phyloP scores from a whole-genome alignment of 106 monocot genomes.

The Amphibolis antarctica region DNA sequence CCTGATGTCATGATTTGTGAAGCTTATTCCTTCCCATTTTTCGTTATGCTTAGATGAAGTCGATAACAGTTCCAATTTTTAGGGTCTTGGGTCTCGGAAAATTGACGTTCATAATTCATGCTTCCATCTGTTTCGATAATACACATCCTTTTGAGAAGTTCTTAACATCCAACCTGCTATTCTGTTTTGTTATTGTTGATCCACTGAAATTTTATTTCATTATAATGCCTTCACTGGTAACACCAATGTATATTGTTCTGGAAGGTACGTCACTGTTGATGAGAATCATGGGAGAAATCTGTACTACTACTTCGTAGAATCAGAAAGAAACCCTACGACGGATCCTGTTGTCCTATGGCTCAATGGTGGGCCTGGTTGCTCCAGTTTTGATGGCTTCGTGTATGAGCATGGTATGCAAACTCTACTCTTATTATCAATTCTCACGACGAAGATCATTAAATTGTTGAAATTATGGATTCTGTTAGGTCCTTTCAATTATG shows the following conservation, averaged over 20 bases:
- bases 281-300: slow-evolving; percentile 53
- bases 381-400: slow-evolving; percentile 78
- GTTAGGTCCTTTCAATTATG: slow-evolving; percentile 81
- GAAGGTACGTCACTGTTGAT: slow-evolving; percentile 67
- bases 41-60: too few species aligned
- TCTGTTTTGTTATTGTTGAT: neutral
- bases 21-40: too few species aligned
- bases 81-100: too few species aligned
- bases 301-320: slow-evolving; percentile 82
- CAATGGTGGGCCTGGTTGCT: slow-evolving; percentile 87
- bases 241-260: neutral
- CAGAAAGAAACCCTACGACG: slow-evolving; percentile 55
- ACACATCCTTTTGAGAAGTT: neutral
- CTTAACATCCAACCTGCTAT: neutral
- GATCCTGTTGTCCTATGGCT: slow-evolving; percentile 87
- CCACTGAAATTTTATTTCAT: neutral
- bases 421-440: neutral
- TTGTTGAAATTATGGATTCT: neutral
- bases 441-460: neutral
- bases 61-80: too few species aligned
- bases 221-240: neutral
- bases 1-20: too few species aligned
- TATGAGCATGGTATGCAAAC: slow-evolving; percentile 68
- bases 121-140: too few species aligned
- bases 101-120: too few species aligned